Evolutionary conservation across 371 early-diverging fungal species (phyloP).

Genomic region (Mucor sp.): DNA sequence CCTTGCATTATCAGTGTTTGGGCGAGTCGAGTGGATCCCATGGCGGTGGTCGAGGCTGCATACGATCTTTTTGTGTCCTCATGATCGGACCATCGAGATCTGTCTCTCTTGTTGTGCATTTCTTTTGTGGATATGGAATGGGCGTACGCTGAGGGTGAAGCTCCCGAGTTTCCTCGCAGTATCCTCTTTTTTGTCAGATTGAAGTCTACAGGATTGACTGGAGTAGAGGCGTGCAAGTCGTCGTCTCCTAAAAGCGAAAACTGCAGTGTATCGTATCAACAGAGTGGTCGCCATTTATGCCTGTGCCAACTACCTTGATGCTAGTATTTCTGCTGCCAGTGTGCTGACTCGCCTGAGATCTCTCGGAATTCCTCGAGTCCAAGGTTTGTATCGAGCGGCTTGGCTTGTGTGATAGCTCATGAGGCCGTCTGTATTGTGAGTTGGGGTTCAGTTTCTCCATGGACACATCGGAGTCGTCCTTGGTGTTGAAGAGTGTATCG

Average conservation of each 20-base stretch:
- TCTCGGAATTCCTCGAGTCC: constrained; percentile 17
- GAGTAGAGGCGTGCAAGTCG: constrained; percentile 11
- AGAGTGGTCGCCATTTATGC: too few relatives aligned
- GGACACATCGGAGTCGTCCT: constrained; percentile 23
- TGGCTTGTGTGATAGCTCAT: constrained; percentile 12
- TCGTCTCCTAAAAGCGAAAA: constrained; percentile 12
- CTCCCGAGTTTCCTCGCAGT: not conserved
- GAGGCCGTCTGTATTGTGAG: not conserved
- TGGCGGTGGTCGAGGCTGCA: constrained; percentile 3
- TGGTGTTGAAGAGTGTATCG: constrained; percentile 35
- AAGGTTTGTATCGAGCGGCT: constrained; percentile 21
- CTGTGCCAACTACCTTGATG: constrained; percentile 7
- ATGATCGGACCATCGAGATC: constrained; percentile 17
- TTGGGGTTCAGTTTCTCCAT: not conserved
- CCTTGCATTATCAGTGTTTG: constrained; percentile 51
- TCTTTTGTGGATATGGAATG: constrained; percentile 6
- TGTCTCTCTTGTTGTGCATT: constrained; percentile 4
- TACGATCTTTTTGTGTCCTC: constrained; percentile 24
- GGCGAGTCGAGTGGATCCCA: constrained; percentile 32
- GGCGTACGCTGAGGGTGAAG: not conserved
- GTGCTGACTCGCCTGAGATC: constrained; percentile 8
- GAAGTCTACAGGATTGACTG: constrained; percentile 51
- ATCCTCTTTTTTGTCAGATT: constrained; percentile 24
- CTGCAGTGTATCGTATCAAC: not conserved
- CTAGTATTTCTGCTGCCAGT: constrained; percentile 14